These are phyloP conservation scores for Penicillium sp. DNA, from an alignment of 2,329 filamentous ascomycete species.

Conservation along the genomic window DNA sequence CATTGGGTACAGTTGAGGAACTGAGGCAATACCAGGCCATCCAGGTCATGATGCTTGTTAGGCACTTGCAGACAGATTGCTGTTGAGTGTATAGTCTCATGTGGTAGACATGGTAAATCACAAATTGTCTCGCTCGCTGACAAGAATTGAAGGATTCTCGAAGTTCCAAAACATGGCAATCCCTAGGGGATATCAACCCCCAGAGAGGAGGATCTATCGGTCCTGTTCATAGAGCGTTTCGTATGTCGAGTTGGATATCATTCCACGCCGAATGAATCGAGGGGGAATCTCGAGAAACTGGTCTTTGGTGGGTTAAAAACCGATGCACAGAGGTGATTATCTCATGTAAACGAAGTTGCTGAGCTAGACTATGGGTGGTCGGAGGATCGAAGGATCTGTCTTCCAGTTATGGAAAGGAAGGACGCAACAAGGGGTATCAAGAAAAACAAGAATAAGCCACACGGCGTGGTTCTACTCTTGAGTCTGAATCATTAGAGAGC, in stretches of 20 bases:
- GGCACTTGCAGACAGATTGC: not conserved
- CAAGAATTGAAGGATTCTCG: not conserved
- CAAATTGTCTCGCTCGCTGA: not conserved
- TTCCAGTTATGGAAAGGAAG: not conserved
- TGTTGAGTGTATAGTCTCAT: not conserved
- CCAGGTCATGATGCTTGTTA: not conserved
- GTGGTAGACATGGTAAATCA: not conserved
- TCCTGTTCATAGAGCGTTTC: not conserved
- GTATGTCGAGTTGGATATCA: not conserved
- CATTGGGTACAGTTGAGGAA: not conserved
- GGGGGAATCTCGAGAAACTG: not conserved
- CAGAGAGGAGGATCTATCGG: not conserved
- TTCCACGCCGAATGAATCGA: not conserved
- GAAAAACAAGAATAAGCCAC: not conserved
- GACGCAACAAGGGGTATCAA: constrained; percentile 1
- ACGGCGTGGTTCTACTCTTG: not conserved
- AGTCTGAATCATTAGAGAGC: not conserved
- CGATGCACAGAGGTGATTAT: not conserved
- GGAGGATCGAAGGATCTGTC: not conserved
- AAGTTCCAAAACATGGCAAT: not conserved
- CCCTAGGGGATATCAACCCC: not conserved
- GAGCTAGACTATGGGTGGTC: not conserved
- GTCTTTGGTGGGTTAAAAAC: not conserved
- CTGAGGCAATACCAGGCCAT: not conserved
- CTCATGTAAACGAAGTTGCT: not conserved